Evolutionary conservation across 495 filamentous ascomycete species (phyloP).

Genomic region (Neurospora sp.): DNA sequence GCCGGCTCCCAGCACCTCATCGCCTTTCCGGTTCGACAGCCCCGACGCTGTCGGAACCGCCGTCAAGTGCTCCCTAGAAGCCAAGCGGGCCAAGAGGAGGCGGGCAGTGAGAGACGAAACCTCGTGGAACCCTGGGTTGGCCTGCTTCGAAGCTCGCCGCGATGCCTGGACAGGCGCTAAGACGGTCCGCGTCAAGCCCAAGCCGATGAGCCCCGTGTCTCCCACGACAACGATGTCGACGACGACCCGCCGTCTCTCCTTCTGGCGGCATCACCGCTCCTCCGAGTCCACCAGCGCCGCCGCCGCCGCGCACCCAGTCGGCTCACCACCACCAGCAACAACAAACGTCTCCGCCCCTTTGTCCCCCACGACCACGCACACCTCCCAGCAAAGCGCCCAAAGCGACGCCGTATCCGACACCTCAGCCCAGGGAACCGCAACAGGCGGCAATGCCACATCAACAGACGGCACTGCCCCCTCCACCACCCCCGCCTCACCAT

Average conservation of each 20-base stretch:
- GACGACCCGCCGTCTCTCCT: slow-evolving; percentile 14
- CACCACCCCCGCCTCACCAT: slow-evolving; percentile 13
- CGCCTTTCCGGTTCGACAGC: slow-evolving; percentile 54
- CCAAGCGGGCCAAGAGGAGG: slow-evolving; percentile 49
- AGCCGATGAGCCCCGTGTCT: slow-evolving; percentile 19
- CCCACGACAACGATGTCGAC: slow-evolving; percentile 9
- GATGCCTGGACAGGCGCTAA: slow-evolving; percentile 83
- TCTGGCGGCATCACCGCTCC: slow-evolving; percentile 22
- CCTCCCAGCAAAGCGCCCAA: slow-evolving; percentile 12
- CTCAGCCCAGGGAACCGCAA: not conserved
- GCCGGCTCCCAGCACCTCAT: slow-evolving; percentile 6
- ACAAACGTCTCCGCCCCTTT: slow-evolving; percentile 11
- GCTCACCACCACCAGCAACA: slow-evolving; percentile 9
- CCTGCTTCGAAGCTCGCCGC: slow-evolving; percentile 61
- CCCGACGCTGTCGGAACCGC: slow-evolving; percentile 49
- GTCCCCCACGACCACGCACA: slow-evolving; percentile 11
- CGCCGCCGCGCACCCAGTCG: not conserved
- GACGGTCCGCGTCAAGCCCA: slow-evolving; percentile 32
- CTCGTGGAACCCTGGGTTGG: slow-evolving; percentile 72
- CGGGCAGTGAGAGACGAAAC: slow-evolving; percentile 62
- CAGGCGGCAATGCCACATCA: not conserved
- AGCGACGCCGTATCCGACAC: not conserved
- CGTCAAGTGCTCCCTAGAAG: slow-evolving; percentile 26
- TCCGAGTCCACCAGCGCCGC: slow-evolving; percentile 20
- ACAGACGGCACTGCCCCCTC: slow-evolving; percentile 1